Base-by-base conservation (phyloP, 805 yeast species). In the Spathaspora gorwiae region DNA sequence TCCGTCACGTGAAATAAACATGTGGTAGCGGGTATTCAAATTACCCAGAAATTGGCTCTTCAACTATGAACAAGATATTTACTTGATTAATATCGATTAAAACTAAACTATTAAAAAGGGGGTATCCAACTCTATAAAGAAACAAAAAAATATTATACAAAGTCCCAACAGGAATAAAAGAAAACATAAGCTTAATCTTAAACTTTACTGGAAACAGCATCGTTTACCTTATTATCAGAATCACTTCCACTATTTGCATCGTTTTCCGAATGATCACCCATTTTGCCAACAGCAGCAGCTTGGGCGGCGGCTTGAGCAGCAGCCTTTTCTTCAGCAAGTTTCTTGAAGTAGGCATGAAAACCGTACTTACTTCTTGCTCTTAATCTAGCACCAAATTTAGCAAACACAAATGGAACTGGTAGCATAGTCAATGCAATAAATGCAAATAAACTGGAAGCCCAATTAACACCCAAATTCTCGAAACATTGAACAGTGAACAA, bases 401-500 rank as follows among this genome's bases (percentile, higher is more conserved):
- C 78, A 57, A 85, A 83, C 8, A 80, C 58, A 80, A 87, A 85
- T 10, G 92, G 92, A 42, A 84, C 83, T 11, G 92, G 90, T 15
- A 82, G 68, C 80, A 85, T 69, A 0, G 81, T 84, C 30, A 89
- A 62, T 7, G 88, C 75, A 58, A 85, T 75, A 53, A 84, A 81
- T 0, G 70, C 83, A 63, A 84, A 79, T 7, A 84, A 53, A 0
- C 89, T 78, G 30, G 84, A 70, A 9, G 95, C 97, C 95, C 95
- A 88, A 54, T 79, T 86, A 52, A 83, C 78, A 35, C 81, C 81
- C 56, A 90, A 69, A 37, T 74, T 81, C 14, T 75, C 61, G 68
- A 84, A 83, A 95, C 90, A 87, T 65, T 89, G 96, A 15, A 81
- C 78, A 1, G 90, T 86, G 66, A 90, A 89, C 47, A 90, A 71